Evolutionary conservation across 169 alveolate genomes (phyloP), one percentile per base, ranked within the genome.

Genomic region (Plasmodium cynomolgi): DNA sequence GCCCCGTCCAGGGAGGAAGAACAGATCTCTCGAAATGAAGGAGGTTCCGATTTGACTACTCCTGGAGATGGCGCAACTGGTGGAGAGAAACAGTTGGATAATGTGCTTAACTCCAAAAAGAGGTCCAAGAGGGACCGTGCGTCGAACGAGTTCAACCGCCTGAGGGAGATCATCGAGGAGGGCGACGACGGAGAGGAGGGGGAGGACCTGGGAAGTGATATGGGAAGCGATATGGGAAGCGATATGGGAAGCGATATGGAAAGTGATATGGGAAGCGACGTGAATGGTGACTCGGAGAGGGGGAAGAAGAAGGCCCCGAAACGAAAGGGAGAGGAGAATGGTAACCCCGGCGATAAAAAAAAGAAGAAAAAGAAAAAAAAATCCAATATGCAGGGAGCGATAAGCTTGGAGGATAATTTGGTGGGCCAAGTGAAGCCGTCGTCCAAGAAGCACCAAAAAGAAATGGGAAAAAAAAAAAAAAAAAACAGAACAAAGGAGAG

Each of bases 401-500:
- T 34, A 41, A 29, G 23, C 17, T 62, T 2, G 50, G 83, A 41
- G 6, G 72, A 56, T 29, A 50, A 54, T 23, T 80, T 62, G 13
- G 13, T 47, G 29, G 56, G 29, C 26, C 3, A 39, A 20, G 17
- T 13, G 50, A 2, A 34, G 37, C 0, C 75, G 29, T 26, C 41
- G 11, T 6, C 74, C 47, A 37, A 84, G 73, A 34, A 68, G 23
- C 13, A 71, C 31, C 23, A 84, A 84, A 37, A 84, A 84, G 56
- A 39, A 68, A 20, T 62, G 33, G 75, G 17, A 68, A 68, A 84
- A 84, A 72, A 72, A 71, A 33, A 3, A 37, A 68, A 68, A 37
- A 39, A 84, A 71, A 84, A 84, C 20, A 84, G 77, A 72, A 39
- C 20, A 17, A 83, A 83, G 73, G 29, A 17, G 15, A 82, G 39